A percentile compares a stretch with the other conserved stretches of the same genome.
These are phyloP conservation scores for Lentinula edodes DNA, from an alignment of 768 basidiomycete genomes.

Conservation along the genomic window DNA sequence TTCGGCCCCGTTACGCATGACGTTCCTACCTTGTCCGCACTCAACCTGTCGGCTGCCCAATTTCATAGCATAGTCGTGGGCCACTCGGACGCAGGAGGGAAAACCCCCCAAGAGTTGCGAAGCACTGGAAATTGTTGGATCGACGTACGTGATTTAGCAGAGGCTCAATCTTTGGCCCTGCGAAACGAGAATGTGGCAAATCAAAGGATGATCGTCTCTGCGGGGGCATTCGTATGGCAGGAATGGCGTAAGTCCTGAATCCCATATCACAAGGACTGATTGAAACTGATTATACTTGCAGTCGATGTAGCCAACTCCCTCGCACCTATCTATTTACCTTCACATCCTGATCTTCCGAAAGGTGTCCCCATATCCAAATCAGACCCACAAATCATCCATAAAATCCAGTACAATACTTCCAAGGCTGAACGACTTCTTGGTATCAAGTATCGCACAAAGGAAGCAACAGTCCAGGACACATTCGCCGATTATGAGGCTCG, in stretches of 20 bases:
- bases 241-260: constrained; percentile 25
- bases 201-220: constrained; percentile 50
- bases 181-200: constrained; percentile 46
- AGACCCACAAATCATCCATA: background rate
- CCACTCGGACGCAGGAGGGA: constrained; percentile 8
- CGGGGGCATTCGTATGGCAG: constrained; percentile 28
- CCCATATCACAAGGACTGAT: background rate
- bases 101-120: constrained; percentile 14
- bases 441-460: constrained; percentile 4
- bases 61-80: constrained; percentile 22
- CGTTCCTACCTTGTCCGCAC: constrained; percentile 22
- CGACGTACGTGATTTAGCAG: constrained; percentile 53
- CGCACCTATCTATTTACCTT: background rate
- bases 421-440: constrained; percentile 3
- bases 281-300: constrained; percentile 6
- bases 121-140: constrained; percentile 28
- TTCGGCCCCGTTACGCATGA: constrained; percentile 38
- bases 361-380: background rate
- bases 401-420: background rate
- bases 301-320: constrained; percentile 26
- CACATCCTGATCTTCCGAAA: constrained; percentile 5
- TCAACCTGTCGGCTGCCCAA: constrained; percentile 32
- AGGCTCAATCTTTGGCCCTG: constrained; percentile 50
- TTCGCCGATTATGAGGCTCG: background rate
- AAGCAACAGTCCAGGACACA: background rate